Evolutionary conservation across 2,329 filamentous ascomycete species (phyloP), one percentile per base, ranked within the genome.

Genomic region (Aspergillus hortae): DNA sequence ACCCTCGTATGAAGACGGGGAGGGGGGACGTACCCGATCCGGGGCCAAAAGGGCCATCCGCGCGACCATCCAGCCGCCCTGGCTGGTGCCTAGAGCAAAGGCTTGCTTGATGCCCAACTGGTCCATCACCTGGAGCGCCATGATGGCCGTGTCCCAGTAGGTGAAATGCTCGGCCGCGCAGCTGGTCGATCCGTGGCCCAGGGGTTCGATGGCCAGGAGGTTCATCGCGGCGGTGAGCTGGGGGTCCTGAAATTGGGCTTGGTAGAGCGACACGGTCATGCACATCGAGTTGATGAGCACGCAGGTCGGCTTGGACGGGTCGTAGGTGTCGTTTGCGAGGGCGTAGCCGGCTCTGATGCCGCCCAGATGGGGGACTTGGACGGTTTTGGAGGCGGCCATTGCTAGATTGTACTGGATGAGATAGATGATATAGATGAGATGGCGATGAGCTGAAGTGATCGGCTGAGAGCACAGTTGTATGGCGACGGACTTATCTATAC

Each of bases 51-150:
- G 53, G 6, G 80, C 78, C 79, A 82, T 80, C 15, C 77, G 58
- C 4, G 74, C 71, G 1, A 73, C 73, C 10, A 82, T 74, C 77
- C 77, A 82, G 0, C 79, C 79, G 0, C 79, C 79, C 60, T 82
- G 79, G 52, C 75, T 79, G 2, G 78, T 81, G 0, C 79, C 78
- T 17, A 80, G 63, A 0, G 71, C 74, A 54, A 79, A 79, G 0
- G 72, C 72, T 55, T 73, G 74, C 12, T 70, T 56, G 15, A 80
- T 72, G 0, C 67, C 67, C 6, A 80, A 52, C 4, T 71, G 71
- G 36, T 82, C 76, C 72, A 85, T 71, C 1, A 81, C 79, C 66
- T 85, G 80, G 27, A 73, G 47, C 10, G 76, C 75, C 77, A 84
- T 80, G 49, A 74, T 69, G 1, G 77, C 77, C 0, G 77, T 74